These are phyloP conservation scores for Neophaeococcomyces mojaviensis DNA, from an alignment of 2,329 filamentous ascomycete species.

Conservation along the genomic window DNA sequence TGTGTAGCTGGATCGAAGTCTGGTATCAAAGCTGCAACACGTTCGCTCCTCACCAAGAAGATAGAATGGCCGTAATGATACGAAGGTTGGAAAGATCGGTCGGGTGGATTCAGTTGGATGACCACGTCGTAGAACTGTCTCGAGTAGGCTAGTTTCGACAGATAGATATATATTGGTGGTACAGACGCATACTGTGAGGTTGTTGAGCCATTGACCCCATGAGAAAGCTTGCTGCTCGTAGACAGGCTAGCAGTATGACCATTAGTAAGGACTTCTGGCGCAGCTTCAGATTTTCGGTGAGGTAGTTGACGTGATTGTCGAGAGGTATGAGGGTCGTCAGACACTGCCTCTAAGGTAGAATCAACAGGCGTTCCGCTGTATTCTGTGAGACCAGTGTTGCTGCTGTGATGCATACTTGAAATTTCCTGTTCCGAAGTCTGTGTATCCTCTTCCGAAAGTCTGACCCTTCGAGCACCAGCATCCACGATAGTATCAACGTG, in stretches of 20 bases:
- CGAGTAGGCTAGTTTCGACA: slow-evolving; percentile 17
- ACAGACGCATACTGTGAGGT: not conserved
- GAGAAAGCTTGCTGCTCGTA: not conserved
- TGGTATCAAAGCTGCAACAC: slow-evolving; percentile 14
- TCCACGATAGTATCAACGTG: not conserved
- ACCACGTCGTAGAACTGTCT: slow-evolving; percentile 18
- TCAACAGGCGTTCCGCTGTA: slow-evolving; percentile 1
- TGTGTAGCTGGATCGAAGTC: slow-evolving; percentile 9
- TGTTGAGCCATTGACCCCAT: not conserved
- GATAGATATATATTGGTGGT: slow-evolving; percentile 15
- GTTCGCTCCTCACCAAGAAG: slow-evolving; percentile 18
- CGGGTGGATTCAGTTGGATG: slow-evolving; percentile 15
- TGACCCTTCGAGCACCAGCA: not conserved
- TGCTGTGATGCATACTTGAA: slow-evolving; percentile 1
- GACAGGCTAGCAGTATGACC: not conserved
- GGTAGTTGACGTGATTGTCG: not conserved
- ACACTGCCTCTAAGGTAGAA: slow-evolving; percentile 5
- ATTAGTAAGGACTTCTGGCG: slow-evolving; percentile 6
- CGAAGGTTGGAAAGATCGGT: slow-evolving; percentile 11
- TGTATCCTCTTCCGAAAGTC: slow-evolving; percentile 3
- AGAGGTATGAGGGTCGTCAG: not conserved
- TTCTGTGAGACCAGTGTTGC: slow-evolving; percentile 4
- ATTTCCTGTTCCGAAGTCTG: slow-evolving; percentile 4
- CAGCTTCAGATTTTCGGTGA: slow-evolving; percentile 5
- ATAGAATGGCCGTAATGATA: slow-evolving; percentile 16